phyloP scores from a whole-genome alignment of 352 stramenopile species.

The Thalassiosira ordinaria region DNA sequence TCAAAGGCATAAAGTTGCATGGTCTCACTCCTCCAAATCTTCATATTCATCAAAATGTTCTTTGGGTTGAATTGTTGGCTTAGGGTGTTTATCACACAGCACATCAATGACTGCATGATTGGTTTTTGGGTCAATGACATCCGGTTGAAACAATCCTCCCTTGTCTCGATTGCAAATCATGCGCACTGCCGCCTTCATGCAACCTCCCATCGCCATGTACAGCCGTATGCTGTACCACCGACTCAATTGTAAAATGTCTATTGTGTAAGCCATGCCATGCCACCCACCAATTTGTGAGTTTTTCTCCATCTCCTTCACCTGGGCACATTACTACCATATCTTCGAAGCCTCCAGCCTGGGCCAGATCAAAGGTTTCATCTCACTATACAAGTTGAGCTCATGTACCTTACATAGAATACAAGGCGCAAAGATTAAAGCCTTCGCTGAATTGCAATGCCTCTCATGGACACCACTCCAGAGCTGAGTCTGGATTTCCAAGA shows the following conservation, averaged over 20 bases:
- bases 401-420: neutral
- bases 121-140: neutral
- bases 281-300: too few relatives aligned
- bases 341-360: neutral
- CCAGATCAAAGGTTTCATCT: neutral
- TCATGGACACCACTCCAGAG: neutral
- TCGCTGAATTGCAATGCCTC: neutral
- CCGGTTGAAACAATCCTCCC: neutral
- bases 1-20: too few relatives aligned
- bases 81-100: neutral
- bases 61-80: too few relatives aligned
- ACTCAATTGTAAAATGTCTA: neutral
- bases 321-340: neutral
- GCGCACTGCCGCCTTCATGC: neutral
- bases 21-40: too few relatives aligned
- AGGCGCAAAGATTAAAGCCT: neutral
- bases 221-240: neutral
- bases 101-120: neutral
- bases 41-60: too few relatives aligned
- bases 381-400: neutral
- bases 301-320: neutral
- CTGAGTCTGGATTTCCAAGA: neutral
- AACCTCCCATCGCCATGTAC: neutral
- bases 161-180: neutral
- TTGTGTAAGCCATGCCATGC: neutral